Evolutionary conservation across 768 basidiomycete species (phyloP).

Genomic region (Russula sp.): DNA sequence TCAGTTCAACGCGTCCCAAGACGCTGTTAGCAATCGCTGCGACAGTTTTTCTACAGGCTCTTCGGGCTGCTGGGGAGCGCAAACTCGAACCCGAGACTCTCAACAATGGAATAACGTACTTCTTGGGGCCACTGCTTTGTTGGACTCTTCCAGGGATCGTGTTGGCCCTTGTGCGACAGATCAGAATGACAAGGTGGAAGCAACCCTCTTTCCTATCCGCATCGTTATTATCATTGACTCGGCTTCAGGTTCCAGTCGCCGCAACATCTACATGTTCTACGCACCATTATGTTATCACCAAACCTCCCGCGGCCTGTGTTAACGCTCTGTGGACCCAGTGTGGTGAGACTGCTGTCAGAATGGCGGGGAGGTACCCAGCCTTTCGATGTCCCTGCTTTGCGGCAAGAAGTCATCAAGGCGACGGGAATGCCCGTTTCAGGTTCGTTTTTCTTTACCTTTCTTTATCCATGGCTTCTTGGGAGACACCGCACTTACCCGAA

Average conservation of each 20-base stretch:
- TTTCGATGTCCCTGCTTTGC: conserved; percentile 42
- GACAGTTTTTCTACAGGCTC: conserved; percentile 63
- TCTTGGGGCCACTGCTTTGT: conserved; percentile 65
- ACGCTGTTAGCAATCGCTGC: conserved; percentile 65
- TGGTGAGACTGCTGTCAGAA: conserved; percentile 47
- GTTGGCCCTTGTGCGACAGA: conserved; percentile 57
- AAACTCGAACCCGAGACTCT: conserved; percentile 67
- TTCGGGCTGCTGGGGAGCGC: conserved; percentile 44
- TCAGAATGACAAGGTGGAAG: conserved; percentile 38
- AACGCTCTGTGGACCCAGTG: conserved; percentile 55
- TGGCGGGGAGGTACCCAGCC: conserved; percentile 37
- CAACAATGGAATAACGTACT: conserved; percentile 74
- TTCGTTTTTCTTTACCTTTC: conserved; percentile 34
- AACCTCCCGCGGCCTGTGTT: conserved; percentile 66
- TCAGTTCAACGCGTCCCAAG: conserved; percentile 68
- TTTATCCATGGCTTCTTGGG: background rate
- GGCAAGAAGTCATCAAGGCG: conserved; percentile 41
- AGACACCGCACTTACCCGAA: background rate
- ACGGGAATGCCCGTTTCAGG: conserved; percentile 41
- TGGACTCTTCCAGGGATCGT: conserved; percentile 81
- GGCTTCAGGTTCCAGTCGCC: conserved; percentile 47
- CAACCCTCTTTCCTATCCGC: background rate
- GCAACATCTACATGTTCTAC: conserved; percentile 60
- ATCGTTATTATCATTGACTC: conserved; percentile 5
- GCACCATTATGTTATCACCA: conserved; percentile 59